Conservation (phyloP, 2,329 filamentous ascomycete species). For the Colletotrichum noveboracense region DNA sequence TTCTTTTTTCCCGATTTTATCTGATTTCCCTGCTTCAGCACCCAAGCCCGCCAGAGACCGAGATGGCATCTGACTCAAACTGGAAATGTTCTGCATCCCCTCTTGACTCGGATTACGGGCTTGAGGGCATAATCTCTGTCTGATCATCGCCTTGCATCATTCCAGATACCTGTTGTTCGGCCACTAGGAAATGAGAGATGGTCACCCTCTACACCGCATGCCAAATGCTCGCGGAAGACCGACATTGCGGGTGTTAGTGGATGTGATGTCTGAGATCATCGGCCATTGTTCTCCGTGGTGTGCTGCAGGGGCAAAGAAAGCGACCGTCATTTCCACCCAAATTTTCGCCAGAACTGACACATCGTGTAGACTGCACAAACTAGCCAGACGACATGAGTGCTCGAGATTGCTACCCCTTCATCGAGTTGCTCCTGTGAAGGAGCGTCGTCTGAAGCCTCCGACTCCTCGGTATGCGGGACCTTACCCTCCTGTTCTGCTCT, state of each 20-base stretch:
- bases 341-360: background rate
- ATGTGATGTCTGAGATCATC: background rate
- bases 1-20: background rate
- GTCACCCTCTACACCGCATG: background rate
- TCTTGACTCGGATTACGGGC: background rate
- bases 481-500: background rate
- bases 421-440: background rate
- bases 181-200: background rate
- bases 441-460: background rate
- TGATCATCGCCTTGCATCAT: background rate
- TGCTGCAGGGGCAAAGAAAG: background rate
- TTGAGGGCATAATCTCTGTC: background rate
- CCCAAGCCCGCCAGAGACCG: background rate
- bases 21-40: background rate
- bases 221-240: background rate
- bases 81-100: background rate
- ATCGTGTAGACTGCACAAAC: background rate
- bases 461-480: background rate
- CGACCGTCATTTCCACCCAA: background rate
- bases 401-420: background rate
- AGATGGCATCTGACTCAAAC: background rate
- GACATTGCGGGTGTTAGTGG: background rate
- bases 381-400: background rate
- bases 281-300: background rate
- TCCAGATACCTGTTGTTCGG: background rate